These are phyloP conservation scores for Eucalyptus cladocalyx DNA, from an alignment of 345 rosid genomes.

Conservation along the genomic window DNA sequence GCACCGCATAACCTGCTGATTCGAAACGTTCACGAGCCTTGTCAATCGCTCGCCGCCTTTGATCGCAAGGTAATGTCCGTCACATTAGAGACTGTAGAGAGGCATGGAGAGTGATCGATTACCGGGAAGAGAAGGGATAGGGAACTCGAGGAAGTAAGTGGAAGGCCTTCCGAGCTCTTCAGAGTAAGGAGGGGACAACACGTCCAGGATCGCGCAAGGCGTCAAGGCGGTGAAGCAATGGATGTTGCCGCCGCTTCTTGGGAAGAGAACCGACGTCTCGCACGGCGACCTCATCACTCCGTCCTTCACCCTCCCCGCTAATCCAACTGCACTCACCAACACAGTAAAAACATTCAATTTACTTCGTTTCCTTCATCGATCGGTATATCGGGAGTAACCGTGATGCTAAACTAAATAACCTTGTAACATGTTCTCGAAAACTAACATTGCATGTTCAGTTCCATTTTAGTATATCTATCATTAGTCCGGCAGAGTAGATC, in stretches of 20 bases:
- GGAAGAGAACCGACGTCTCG: constrained; percentile 16
- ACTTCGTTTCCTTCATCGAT: background rate
- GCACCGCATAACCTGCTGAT: constrained; percentile 17
- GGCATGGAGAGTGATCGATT: background rate
- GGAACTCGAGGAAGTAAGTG: constrained; percentile 24
- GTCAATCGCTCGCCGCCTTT: background rate
- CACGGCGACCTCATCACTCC: constrained; percentile 15
- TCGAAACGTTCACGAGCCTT: background rate
- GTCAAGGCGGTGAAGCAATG: constrained; percentile 37
- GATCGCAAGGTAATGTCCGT: background rate
- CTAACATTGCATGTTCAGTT: background rate
- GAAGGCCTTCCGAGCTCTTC: constrained; percentile 23
- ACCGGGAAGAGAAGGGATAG: constrained; percentile 19
- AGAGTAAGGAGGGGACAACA: constrained; percentile 40
- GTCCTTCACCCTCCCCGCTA: constrained; percentile 15
- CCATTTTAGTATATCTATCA: background rate
- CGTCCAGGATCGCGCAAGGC: constrained; percentile 40
- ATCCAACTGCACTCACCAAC: constrained; percentile 11
- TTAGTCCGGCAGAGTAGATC: background rate
- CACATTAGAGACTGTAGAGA: background rate
- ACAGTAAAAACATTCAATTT: background rate
- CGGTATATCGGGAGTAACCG: background rate
- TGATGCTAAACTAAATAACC: background rate
- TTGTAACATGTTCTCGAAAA: background rate
- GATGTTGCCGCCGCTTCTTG: constrained; percentile 38